phyloP scores from a whole-genome alignment of 768 basidiomycete genomes.

The Podaxis sp. region DNA sequence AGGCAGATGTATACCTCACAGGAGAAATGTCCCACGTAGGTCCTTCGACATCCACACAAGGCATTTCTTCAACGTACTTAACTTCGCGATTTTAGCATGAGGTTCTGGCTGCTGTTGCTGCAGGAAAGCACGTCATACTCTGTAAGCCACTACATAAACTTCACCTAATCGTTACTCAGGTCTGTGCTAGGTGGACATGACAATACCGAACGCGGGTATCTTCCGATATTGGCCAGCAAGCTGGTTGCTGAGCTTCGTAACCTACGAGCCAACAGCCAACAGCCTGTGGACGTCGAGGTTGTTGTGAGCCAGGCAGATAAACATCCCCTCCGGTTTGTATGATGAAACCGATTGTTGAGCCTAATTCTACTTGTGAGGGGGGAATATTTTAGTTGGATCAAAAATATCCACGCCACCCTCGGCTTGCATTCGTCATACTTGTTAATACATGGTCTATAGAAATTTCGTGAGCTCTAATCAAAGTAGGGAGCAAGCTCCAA shows the following conservation, averaged over 20 bases:
- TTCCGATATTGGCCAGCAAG: constrained; percentile 69
- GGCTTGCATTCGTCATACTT: neutral
- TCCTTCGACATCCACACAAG: constrained; percentile 15
- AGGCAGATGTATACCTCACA: constrained; percentile 88
- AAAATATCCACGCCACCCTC: neutral
- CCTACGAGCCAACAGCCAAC: constrained; percentile 28
- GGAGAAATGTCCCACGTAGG: constrained; percentile 91
- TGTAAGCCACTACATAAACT: constrained; percentile 52
- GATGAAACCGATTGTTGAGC: constrained; percentile 20
- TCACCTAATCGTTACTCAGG: constrained; percentile 27
- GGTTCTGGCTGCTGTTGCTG: constrained; percentile 76
- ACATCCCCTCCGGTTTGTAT: constrained; percentile 75
- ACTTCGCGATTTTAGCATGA: constrained; percentile 62
- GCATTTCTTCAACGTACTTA: constrained; percentile 22
- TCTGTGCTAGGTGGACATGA: constrained; percentile 74
- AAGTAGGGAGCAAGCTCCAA: neutral
- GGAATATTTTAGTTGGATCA: constrained; percentile 4
- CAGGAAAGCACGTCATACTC: constrained; percentile 78
- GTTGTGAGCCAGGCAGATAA: constrained; percentile 69
- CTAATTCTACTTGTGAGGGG: neutral
- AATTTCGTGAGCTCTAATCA: neutral
- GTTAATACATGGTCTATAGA: neutral
- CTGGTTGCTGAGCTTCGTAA: constrained; percentile 52
- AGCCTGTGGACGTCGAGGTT: constrained; percentile 53
- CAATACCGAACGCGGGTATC: constrained; percentile 93